Base-by-base conservation (phyloP, 306 rosid genomes). In the Vigna radiata region DNA sequence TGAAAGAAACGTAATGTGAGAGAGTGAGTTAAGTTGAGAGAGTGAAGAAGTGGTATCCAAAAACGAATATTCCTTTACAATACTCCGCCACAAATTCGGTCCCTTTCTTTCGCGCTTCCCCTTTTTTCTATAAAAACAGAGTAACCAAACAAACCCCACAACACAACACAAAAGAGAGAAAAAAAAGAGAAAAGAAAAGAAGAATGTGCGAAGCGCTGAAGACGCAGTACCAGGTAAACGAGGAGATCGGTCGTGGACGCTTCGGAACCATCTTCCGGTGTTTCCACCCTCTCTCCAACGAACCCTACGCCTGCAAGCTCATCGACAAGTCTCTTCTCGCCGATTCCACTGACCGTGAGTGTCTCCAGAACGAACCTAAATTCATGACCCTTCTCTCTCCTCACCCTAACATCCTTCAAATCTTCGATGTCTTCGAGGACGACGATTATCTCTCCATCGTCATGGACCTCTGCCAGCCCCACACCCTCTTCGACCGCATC, bases 171-270 rank as follows among this genome's bases (percentile, higher is more conserved):
- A 25, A 7, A 31, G 14, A 55, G 11, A 23, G 8, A 36, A 2
- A 10, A 7, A 17, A 23, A 11, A 29, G 0, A 11, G 11, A 14
- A 2, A 0, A 0, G 31, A 21, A 23, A 43, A 21, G 31, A 33
- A 61, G 18, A 72, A 95, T 95, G 97, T 86, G 90, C 46, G 88
- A 87, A 52, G 47, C 83, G 33, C 70, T 89, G 7, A 82, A 85
- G 23, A 48, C 61, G 12, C 81, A 91, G 3, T 92, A 92, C 93
- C 83, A 89, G 50, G 48, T 92, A 54, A 70, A 83, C 39, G 97
- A 95, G 17, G 98, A 92, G 73, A 90, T 95, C 61, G 98, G 97
- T 3, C 88, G 96, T 0, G 98, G 97, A 1, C 82, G 91, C 1
- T 90, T 95, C 82, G 97, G 97, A 63, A 92, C 87, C 63, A 85